Evolutionary conservation across 257 asterid genomes (phyloP).

Genomic region (Petunia secreta): DNA sequence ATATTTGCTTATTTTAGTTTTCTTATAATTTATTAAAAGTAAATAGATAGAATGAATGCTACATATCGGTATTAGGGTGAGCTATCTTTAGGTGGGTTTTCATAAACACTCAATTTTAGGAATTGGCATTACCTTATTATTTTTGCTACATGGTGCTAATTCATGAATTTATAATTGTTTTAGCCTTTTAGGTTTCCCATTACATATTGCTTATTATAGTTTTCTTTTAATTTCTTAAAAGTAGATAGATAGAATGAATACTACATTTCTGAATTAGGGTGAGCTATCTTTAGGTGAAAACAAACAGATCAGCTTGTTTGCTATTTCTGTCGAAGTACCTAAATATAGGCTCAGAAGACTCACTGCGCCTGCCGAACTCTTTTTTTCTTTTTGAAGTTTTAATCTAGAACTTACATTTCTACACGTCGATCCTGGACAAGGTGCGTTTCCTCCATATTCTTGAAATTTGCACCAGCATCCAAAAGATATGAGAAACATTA

Average conservation of each 20-base stretch:
- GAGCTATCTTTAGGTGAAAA: slow-evolving; percentile 5
- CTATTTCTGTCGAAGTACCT: neutral
- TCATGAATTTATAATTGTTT: neutral
- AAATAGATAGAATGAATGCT: too few species aligned
- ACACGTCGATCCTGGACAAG: neutral
- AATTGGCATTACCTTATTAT: neutral
- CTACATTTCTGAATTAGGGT: neutral
- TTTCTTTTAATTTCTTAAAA: neutral
- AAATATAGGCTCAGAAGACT: neutral
- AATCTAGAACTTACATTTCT: neutral
- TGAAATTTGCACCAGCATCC: neutral
- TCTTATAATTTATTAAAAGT: too few species aligned
- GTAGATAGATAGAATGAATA: neutral
- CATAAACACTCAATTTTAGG: neutral
- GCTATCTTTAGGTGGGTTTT: too few species aligned
- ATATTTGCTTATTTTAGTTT: too few species aligned
- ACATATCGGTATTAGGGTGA: too few species aligned
- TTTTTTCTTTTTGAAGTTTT: neutral
- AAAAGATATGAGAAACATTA: neutral
- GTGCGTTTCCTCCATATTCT: neutral
- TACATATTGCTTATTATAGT: neutral
- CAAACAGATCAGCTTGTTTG: neutral
- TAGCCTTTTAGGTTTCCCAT: neutral
- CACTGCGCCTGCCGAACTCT: neutral
- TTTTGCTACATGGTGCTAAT: neutral